phyloP scores from a whole-genome alignment of 805 yeast species.

The Candida succiphila region DNA sequence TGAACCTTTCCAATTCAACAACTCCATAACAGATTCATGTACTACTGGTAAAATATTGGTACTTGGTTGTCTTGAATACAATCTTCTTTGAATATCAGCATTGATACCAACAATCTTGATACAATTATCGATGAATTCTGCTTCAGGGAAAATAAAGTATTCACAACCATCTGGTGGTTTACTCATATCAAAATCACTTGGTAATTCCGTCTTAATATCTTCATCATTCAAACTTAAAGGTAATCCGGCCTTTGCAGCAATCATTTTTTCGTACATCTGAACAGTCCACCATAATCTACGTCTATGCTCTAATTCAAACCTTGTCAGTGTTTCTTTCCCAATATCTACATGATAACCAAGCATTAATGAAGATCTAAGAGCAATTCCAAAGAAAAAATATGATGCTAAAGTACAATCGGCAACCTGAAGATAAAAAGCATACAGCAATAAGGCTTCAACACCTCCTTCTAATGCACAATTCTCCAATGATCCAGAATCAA shows the following conservation, averaged over 20 bases:
- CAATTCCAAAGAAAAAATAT: constrained; percentile 71
- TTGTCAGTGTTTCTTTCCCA: constrained; percentile 46
- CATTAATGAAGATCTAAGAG: constrained; percentile 60
- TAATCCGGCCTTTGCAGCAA: constrained; percentile 73
- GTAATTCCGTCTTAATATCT: constrained; percentile 70
- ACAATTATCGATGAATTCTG: constrained; percentile 68
- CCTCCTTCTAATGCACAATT: constrained; percentile 74
- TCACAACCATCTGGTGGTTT: constrained; percentile 50
- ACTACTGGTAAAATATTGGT: constrained; percentile 68
- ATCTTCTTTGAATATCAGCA: constrained; percentile 57
- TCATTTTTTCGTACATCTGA: constrained; percentile 48
- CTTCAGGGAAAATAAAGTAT: constrained; percentile 67
- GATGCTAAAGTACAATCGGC: constrained; percentile 81
- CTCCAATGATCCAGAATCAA: constrained; percentile 73
- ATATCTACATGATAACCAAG: constrained; percentile 80
- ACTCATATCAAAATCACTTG: constrained; percentile 60
- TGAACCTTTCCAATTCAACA: constrained; percentile 57
- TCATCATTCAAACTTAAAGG: constrained; percentile 75
- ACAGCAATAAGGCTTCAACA: constrained; percentile 61
- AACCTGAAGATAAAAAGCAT: constrained; percentile 73
- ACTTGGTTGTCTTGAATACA: constrained; percentile 69
- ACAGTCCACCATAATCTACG: constrained; percentile 30
- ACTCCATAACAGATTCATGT: constrained; percentile 55
- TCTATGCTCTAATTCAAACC: constrained; percentile 45
- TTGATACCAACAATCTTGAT: constrained; percentile 73